Conservation (phyloP, 2,329 filamentous ascomycete species). For the Pseudogymnoascus sp. region DNA sequence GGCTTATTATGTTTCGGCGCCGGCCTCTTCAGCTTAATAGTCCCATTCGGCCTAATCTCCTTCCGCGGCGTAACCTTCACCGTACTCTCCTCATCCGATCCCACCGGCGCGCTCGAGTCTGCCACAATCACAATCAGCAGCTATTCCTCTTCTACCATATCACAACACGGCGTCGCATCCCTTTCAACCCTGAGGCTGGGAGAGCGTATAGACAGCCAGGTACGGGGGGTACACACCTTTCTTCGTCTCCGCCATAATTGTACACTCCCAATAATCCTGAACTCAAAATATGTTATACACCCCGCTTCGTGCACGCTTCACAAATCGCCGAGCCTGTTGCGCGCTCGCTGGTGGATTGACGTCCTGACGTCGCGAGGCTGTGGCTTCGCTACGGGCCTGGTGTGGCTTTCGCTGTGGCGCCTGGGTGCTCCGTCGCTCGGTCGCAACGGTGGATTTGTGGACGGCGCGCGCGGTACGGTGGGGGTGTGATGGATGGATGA, state of each 20-base stretch:
- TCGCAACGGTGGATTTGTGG: not conserved
- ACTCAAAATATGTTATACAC: not conserved
- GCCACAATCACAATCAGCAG: not conserved
- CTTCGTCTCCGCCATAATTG: not conserved
- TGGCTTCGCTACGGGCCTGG: not conserved
- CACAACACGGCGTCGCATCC: not conserved
- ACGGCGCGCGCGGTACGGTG: not conserved
- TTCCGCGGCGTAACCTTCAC: constrained; percentile 55
- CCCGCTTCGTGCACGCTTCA: not conserved
- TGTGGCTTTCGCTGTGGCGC: not conserved
- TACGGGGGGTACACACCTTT: not conserved
- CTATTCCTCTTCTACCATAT: not conserved
- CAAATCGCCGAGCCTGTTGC: no score
- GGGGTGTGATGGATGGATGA: not conserved
- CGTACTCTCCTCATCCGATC: constrained; percentile 47
- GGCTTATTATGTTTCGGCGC: constrained; percentile 56
- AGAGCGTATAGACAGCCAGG: not conserved
- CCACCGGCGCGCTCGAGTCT: constrained; percentile 8
- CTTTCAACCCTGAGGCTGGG: not conserved
- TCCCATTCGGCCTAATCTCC: constrained; percentile 36
- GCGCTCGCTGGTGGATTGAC: no score
- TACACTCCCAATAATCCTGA: not conserved
- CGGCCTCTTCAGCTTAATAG: constrained; percentile 56
- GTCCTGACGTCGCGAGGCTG: constrained; percentile 1
- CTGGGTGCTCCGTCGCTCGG: not conserved